Evolutionary conservation across 345 rosid species (phyloP), one percentile per base, ranked within the genome.

Genomic region (Salix suchowensis): DNA sequence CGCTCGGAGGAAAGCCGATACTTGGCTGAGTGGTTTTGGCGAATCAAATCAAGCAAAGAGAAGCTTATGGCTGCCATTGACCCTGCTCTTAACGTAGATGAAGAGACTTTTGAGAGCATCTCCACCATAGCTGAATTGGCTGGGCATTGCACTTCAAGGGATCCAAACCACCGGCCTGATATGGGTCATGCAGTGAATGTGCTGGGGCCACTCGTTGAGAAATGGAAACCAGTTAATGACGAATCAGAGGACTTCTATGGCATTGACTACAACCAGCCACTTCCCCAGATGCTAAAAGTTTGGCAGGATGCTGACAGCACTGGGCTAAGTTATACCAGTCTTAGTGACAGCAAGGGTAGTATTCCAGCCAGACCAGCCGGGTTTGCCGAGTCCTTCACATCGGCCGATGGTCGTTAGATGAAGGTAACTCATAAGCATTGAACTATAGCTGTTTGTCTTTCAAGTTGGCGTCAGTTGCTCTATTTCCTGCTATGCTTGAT

Each of bases 1-100:
- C 84, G 88, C 54, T 74, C 88, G 0, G 90, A 87, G 79, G 88
- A 87, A 79, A 80, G 80, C 52, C 75, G 87, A 21, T 82, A 87
- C 81, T 69, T 87, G 66, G 87, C 84, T 1, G 90, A 85, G 74
- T 87, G 90, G 90, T 87, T 87, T 76, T 83, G 86, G 83, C 80
- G 77, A 74, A 76, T 87, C 71, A 85, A 76, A 70, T 82, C 85
- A 1, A 78, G 75, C 82, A 80, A 78, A 70, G 88, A 84, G 75
- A 85, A 71, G 66, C 80, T 87, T 14, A 61, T n/a, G 64, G 74
- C 73, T 26, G 86, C 86, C 23, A 78, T 87, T 34, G 90, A 87
- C 71, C 77, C 80, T 0, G 54, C 78, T 36, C 78, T 85, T 15
- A 76, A 82, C 42, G 75, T 74, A 10, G 50, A 77, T 36, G 84